Conservation (phyloP, 305 asterid species). For the Euphrasia arctica region DNA sequence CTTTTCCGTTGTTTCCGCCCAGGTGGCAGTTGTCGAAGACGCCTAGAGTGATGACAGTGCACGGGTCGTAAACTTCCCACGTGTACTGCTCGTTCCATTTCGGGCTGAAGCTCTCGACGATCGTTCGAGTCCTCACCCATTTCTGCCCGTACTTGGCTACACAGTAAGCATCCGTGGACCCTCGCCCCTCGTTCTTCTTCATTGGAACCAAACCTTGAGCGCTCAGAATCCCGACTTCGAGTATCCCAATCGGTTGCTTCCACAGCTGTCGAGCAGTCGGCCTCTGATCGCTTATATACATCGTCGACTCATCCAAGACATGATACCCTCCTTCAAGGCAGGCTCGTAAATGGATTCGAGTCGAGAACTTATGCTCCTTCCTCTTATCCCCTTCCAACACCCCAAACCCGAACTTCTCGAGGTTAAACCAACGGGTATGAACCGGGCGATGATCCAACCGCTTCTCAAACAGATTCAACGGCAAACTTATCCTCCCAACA, state of each 20-base stretch:
- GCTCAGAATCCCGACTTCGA: constrained; percentile 52
- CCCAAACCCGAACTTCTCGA: constrained; percentile 39
- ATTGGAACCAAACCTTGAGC: constrained; percentile 50
- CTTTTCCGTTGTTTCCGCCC: constrained; percentile 24
- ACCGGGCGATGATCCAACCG: constrained; percentile 50
- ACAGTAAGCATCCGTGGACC: constrained; percentile 56
- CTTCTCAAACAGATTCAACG: constrained; percentile 37
- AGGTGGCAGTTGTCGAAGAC: constrained; percentile 57
- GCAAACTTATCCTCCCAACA: constrained; percentile 52
- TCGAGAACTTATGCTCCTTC: constrained; percentile 39
- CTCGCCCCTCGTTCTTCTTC: constrained; percentile 50
- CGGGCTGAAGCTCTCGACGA: constrained; percentile 44
- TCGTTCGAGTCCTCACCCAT: constrained; percentile 70
- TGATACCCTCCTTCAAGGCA: constrained; percentile 70
- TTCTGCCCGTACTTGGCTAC: constrained; percentile 69
- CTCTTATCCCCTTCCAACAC: constrained; percentile 41
- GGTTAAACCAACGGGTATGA: constrained; percentile 54
- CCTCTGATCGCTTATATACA: constrained; percentile 53
- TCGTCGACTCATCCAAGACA: constrained; percentile 62
- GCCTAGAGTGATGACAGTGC: constrained; percentile 61
- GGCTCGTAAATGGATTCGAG: constrained; percentile 49
- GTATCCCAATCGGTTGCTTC: constrained; percentile 61
- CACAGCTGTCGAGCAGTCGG: constrained; percentile 59
- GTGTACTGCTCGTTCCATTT: constrained; percentile 69
- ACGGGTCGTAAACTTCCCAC: constrained; percentile 72